Percentiles rank a stretch among this genome's conserved stretches.
phyloP scores from a whole-genome alignment of 208 protist species.

The Leishmania braziliensis region DNA sequence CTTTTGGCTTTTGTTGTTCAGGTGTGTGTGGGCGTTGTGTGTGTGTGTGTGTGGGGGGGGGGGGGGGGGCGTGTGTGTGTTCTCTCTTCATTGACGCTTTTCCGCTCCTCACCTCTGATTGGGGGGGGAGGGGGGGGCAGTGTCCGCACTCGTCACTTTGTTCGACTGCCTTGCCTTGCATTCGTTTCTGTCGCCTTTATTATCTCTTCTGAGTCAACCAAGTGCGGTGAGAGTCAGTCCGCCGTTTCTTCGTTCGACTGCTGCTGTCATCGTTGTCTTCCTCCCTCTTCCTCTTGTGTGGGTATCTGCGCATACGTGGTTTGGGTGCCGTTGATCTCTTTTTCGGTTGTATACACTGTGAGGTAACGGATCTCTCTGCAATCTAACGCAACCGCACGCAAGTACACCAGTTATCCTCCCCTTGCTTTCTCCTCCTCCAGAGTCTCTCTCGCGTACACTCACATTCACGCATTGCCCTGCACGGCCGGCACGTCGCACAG shows the following conservation, averaged over 20 bases:
- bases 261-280: too few relatives aligned
- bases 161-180: too few relatives aligned
- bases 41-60: too few relatives aligned
- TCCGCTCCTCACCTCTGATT: too few relatives aligned
- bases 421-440: background rate
- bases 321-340: slow-evolving; percentile 1
- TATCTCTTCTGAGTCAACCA: too few relatives aligned
- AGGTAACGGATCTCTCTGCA: background rate
- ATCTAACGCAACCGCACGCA: background rate
- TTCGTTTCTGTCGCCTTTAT: too few relatives aligned
- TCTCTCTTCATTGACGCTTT: too few relatives aligned
- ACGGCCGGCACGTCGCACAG: background rate
- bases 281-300: slow-evolving; percentile 8
- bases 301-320: slow-evolving; percentile 10
- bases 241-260: too few relatives aligned
- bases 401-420: background rate
- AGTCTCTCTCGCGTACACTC: background rate
- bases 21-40: background rate
- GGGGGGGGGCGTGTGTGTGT: too few relatives aligned
- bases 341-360: background rate
- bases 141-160: too few relatives aligned
- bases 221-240: too few relatives aligned
- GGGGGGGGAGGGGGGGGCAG: too few relatives aligned
- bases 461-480: background rate
- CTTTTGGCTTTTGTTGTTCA: slow-evolving; percentile 11